Evolutionary conservation across 345 rosid species (phyloP).

Genomic region (Boechera stricta): DNA sequence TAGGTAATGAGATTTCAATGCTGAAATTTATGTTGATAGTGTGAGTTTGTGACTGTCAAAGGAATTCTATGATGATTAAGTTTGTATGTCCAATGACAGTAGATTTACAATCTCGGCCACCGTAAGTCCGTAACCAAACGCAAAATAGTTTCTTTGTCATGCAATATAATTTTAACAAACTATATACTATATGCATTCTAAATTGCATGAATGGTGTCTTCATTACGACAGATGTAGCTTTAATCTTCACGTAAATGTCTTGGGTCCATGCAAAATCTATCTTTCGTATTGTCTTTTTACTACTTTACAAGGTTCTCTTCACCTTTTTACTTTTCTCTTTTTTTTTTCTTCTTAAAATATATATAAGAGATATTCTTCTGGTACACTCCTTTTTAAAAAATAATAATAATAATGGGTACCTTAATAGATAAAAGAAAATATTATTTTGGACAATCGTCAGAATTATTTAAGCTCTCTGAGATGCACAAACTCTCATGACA

Average conservation of each 20-base stretch:
- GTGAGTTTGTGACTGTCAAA: neutral
- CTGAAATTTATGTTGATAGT: neutral
- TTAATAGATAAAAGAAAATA: neutral
- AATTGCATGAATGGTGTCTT: slow-evolving; percentile 41
- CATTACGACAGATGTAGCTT: slow-evolving; percentile 44
- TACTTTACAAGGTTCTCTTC: slow-evolving; percentile 46
- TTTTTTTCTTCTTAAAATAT: neutral
- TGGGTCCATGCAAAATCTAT: slow-evolving; percentile 58
- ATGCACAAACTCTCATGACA: slow-evolving; percentile 51
- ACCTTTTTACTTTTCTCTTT: slow-evolving; percentile 34
- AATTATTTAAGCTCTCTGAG: slow-evolving; percentile 36
- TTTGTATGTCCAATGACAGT: neutral
- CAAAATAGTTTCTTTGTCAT: neutral
- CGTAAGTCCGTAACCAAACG: neutral
- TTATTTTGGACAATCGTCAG: slow-evolving; percentile 43
- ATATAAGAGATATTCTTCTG: slow-evolving; percentile 20
- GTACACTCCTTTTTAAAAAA: slow-evolving; percentile 4
- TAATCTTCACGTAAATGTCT: slow-evolving; percentile 51
- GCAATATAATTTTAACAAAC: neutral
- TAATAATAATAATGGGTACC: no score
- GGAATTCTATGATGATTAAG: neutral
- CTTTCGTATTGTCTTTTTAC: slow-evolving; percentile 53
- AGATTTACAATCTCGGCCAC: slow-evolving; percentile 1
- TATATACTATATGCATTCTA: slow-evolving; percentile 1
- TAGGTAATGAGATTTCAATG: neutral